These are phyloP conservation scores for Boletus vermiculosoides DNA, from an alignment of 768 basidiomycete genomes.

Conservation along the genomic window DNA sequence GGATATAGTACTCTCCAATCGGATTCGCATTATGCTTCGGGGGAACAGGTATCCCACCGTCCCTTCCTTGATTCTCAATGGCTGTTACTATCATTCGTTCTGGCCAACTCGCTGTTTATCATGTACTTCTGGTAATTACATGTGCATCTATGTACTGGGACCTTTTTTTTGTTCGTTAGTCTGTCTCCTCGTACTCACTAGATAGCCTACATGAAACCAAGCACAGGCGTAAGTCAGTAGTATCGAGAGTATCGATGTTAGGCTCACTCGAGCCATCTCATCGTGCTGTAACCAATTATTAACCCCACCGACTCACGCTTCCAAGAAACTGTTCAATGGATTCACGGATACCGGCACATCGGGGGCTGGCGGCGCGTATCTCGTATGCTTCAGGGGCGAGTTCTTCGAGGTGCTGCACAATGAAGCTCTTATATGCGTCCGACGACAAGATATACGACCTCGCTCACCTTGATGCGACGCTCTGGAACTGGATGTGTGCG, in stretches of 20 bases:
- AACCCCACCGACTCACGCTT: slow-evolving; percentile 15
- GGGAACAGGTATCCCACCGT: neutral
- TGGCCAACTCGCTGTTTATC: slow-evolving; percentile 4
- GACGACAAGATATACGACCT: neutral
- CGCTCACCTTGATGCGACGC: slow-evolving; percentile 66
- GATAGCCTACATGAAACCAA: neutral
- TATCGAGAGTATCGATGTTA: neutral
- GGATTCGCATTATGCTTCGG: slow-evolving; percentile 6
- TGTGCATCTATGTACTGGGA: neutral
- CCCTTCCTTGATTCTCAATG: neutral
- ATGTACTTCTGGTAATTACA: slow-evolving; percentile 4
- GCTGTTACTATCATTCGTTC: slow-evolving; percentile 6
- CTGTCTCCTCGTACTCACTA: neutral
- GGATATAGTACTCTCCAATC: slow-evolving; percentile 13
- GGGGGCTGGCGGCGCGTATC: slow-evolving; percentile 53
- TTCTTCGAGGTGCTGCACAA: slow-evolving; percentile 47
- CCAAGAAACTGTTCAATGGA: slow-evolving; percentile 26
- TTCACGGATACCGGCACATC: slow-evolving; percentile 46
- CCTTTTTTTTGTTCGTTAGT: neutral
- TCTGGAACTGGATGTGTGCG: slow-evolving; percentile 78
- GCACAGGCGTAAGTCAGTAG: neutral
- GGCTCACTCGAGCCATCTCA: neutral
- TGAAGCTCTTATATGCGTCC: neutral
- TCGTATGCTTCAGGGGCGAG: slow-evolving; percentile 57
- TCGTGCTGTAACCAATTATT: neutral